Base-by-base conservation (phyloP, 202 grass and related monocot species). In the Schoenoplectus triqueter region DNA sequence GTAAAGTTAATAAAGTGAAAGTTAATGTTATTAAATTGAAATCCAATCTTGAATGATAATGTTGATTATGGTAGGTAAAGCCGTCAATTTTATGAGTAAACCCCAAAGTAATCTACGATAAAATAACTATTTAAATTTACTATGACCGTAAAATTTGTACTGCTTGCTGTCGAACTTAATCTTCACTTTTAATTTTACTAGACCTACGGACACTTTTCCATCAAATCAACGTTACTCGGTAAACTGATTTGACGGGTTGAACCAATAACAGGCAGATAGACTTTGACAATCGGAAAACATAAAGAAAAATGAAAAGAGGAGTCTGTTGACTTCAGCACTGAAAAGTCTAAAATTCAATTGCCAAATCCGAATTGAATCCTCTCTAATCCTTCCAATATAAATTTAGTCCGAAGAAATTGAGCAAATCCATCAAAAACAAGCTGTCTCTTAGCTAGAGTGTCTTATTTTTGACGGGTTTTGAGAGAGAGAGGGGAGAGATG, bases 401-500 rank as follows among this genome's bases (percentile, higher is more conserved):
- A n/a, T 59, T n/a, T 15, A 14, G 56, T 2, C 10, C 56, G 13
- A 48, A 21, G 15, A 67, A 31, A 41, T 1, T 67, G 40, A 75
- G 10, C 71, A 54, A 54, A 22, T 75, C 13, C 18, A 54, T 54
- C 70, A 49, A 49, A 73, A 59, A 59, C 9, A 59, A n/a, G 56
- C 56, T 59, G 31, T 31, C 31, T 31, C 31, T 31, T 13, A 14
- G 14, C 56, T 11, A 59, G 15, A 59, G 56, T 15, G 56, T 59
- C 14, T 59, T 59, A 59, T 15, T 59, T 59, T 59, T 59, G 15
- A 14, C 56, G 15, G 15, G 14, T 54, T 22, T 3, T n/a, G 84
- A 60, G 68, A 39, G 64, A 50, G 15, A 83, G 83, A 70, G 66
- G 17, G 69, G 72, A 54, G 69, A 88, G 7, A 94, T 92, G 93